Percentiles rank a stretch among this genome's conserved stretches.
Evolutionary conservation across 805 yeast genomes (phyloP).

Genomic region (Maudiozyma barnettii): DNA sequence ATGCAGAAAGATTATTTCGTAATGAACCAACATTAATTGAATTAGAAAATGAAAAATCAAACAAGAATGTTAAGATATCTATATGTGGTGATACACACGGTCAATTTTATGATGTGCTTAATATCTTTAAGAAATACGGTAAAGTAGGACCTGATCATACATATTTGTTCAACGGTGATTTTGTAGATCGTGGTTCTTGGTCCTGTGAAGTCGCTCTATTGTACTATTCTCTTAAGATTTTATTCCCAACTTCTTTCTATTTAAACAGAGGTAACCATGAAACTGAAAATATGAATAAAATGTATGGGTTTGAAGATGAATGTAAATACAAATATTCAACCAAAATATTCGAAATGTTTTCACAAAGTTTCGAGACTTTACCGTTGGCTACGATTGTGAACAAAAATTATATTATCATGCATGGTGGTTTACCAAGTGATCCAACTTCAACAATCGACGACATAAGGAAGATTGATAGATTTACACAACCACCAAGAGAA

Average conservation of each 20-base stretch:
- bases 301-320: slow-evolving; percentile 94
- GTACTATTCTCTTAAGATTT: slow-evolving; percentile 64
- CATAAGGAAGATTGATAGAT: slow-evolving; percentile 60
- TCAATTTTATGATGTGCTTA: slow-evolving; percentile 82
- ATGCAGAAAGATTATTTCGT: slow-evolving; percentile 53
- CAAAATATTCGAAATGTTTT: slow-evolving; percentile 68
- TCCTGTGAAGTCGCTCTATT: slow-evolving; percentile 89
- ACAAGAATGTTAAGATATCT: slow-evolving; percentile 41
- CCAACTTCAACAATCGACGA: slow-evolving; percentile 65
- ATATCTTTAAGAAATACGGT: slow-evolving; percentile 70
- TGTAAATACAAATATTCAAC: slow-evolving; percentile 84
- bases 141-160: slow-evolving; percentile 51
- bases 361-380: slow-evolving; percentile 75
- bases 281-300: slow-evolving; percentile 91
- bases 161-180: slow-evolving; percentile 91
- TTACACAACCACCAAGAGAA: slow-evolving; percentile 79
- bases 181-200: slow-evolving; percentile 98
- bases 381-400: slow-evolving; percentile 83
- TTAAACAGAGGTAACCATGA: slow-evolving; percentile 95
- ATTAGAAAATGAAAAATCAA: slow-evolving; percentile 32
- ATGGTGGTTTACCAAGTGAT: slow-evolving; percentile 87
- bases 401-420: slow-evolving; percentile 75
- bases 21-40: slow-evolving; percentile 72
- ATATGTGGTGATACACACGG: slow-evolving; percentile 98
- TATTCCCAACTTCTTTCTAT: slow-evolving; percentile 60